phyloP scores from a whole-genome alignment of 768 basidiomycete species.

The Panellus pusillus region DNA sequence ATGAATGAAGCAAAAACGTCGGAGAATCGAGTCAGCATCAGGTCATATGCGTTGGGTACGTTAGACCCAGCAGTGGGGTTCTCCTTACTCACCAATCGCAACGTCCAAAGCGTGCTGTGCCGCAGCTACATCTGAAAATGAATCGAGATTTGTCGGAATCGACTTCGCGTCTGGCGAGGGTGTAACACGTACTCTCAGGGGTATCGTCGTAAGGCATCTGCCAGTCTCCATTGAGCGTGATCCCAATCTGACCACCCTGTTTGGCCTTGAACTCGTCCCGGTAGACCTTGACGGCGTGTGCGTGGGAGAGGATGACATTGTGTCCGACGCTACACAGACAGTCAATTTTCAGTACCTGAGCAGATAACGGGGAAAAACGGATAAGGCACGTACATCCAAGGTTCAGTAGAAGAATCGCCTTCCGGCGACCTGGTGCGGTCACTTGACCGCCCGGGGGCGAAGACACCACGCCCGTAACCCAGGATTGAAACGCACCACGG shows the following conservation, averaged over 20 bases:
- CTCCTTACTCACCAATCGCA: conserved; percentile 53
- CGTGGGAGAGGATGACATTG: conserved; percentile 68
- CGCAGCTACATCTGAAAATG: conserved; percentile 55
- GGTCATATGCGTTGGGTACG: conserved; percentile 5
- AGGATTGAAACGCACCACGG: conserved; percentile 71
- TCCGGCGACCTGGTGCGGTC: conserved; percentile 59
- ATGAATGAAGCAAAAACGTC: conserved; percentile 26
- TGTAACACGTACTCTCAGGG: conserved; percentile 55
- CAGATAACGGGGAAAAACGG: conserved; percentile 19
- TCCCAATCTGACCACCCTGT: conserved; percentile 72
- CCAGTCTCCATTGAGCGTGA: conserved; percentile 79
- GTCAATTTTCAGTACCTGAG: conserved; percentile 1
- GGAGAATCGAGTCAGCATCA: conserved; percentile 35
- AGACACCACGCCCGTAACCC: conserved; percentile 71
- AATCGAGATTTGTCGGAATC: background rate
- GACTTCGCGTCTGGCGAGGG: background rate
- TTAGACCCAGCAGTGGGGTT: conserved; percentile 19
- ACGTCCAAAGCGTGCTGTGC: conserved; percentile 74
- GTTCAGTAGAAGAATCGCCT: conserved; percentile 65
- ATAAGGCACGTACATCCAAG: conserved; percentile 58
- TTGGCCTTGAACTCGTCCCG: conserved; percentile 61
- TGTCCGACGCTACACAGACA: conserved; percentile 58
- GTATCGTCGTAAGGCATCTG: conserved; percentile 69
- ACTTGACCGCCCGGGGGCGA: conserved; percentile 70
- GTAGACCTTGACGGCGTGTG: conserved; percentile 64